These are phyloP conservation scores for Eurotiales sp. DNA, from an alignment of 2,329 filamentous ascomycete genomes.

Conservation along the genomic window DNA sequence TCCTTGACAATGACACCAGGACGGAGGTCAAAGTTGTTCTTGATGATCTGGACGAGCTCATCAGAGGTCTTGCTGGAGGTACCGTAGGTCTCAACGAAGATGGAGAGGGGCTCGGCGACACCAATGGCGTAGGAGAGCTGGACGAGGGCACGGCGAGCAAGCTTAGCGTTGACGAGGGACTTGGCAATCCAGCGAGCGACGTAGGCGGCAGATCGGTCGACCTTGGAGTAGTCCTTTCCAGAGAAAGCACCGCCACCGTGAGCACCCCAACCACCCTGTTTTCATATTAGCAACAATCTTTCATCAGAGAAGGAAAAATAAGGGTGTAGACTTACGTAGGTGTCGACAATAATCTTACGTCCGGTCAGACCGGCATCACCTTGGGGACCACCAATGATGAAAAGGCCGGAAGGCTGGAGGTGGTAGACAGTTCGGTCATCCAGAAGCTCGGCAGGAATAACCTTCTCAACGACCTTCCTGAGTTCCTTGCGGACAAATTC, in stretches of 20 bases:
- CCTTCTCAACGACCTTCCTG: slow-evolving; percentile 95
- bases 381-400: slow-evolving; percentile 99
- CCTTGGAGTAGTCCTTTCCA: slow-evolving; percentile 99
- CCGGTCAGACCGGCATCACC: slow-evolving; percentile 98
- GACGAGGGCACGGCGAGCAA: slow-evolving; percentile 88
- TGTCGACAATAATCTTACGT: slow-evolving; percentile 99
- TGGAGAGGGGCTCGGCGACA: slow-evolving; percentile 94
- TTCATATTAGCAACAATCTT: no score
- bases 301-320: background rate
- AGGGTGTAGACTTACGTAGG: slow-evolving; percentile 57
- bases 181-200: slow-evolving; percentile 98
- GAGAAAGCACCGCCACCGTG: slow-evolving; percentile 99
- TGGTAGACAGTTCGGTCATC: slow-evolving; percentile 95
- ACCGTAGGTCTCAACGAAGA: slow-evolving; percentile 97
- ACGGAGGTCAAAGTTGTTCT: slow-evolving; percentile 93
- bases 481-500: slow-evolving; percentile 93
- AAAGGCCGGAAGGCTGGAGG: slow-evolving; percentile 96
- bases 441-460: slow-evolving; percentile 87
- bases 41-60: slow-evolving; percentile 92
- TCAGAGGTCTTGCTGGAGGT: slow-evolving; percentile 85
- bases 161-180: slow-evolving; percentile 83
- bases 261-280: slow-evolving; percentile 86
- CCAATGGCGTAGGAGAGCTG: slow-evolving; percentile 99
- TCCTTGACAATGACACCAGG: slow-evolving; percentile 98
- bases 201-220: slow-evolving; percentile 97